Evolutionary conservation across 306 rosid genomes (phyloP).

Genomic region (Biancaea sappan): DNA sequence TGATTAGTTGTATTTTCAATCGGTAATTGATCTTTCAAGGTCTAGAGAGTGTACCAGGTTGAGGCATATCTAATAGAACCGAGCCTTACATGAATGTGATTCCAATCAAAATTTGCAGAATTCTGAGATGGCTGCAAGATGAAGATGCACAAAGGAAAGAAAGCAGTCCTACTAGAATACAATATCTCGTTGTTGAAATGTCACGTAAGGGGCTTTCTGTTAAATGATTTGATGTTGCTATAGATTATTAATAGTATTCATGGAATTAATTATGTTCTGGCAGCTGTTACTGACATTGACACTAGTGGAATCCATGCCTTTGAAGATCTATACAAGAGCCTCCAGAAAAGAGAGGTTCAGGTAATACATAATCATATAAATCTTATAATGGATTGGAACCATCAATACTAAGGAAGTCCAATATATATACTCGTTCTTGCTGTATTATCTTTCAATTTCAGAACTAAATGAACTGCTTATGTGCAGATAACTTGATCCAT

Average conservation of each 20-base stretch:
- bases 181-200: constrained; percentile 63
- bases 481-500: background rate
- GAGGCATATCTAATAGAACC: too few relatives aligned
- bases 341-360: constrained; percentile 59
- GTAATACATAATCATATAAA: constrained; percentile 44
- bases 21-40: too few relatives aligned
- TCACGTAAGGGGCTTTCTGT: constrained; percentile 69
- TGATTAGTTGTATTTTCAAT: too few relatives aligned
- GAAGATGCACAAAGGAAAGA: constrained; percentile 48
- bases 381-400: too few relatives aligned
- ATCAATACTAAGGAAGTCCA: background rate
- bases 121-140: constrained; percentile 69
- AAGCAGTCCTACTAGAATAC: constrained; percentile 33
- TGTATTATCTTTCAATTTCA: background rate
- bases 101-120: constrained; percentile 44
- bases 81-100: background rate
- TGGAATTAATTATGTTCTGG: background rate
- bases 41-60: too few relatives aligned
- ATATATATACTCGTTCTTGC: background rate
- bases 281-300: constrained; percentile 82
- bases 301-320: constrained; percentile 81
- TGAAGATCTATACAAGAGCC: constrained; percentile 52
- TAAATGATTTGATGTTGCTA: background rate
- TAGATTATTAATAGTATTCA: background rate
- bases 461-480: background rate